These are phyloP conservation scores for Peniophora sp. DNA, from an alignment of 1,284 basidiomycete species.

Conservation along the genomic window DNA sequence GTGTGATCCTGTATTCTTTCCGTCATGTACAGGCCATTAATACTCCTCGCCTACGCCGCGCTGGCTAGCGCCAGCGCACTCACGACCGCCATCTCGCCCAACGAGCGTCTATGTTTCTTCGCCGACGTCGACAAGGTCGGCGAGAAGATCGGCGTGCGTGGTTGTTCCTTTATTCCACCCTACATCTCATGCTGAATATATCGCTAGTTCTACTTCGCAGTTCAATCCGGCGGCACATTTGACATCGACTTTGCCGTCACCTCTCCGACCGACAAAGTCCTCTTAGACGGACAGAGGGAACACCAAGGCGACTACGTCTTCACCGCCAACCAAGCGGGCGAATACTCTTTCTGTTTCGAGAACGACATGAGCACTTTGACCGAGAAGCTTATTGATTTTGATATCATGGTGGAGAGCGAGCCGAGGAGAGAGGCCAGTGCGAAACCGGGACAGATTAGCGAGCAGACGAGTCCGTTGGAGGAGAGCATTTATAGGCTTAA, in stretches of 20 bases:
- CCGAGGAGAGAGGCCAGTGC: slow-evolving; percentile 77
- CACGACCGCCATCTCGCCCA: slow-evolving; percentile 80
- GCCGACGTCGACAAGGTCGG: slow-evolving; percentile 93
- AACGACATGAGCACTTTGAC: slow-evolving; percentile 92
- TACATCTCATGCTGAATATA: background rate
- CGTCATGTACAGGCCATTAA: no score
- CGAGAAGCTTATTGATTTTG: slow-evolving; percentile 91
- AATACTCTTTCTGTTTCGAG: slow-evolving; percentile 98
- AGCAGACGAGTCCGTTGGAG: slow-evolving; percentile 87
- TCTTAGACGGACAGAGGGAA: slow-evolving; percentile 83
- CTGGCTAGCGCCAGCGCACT: slow-evolving; percentile 57
- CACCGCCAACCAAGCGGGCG: slow-evolving; percentile 89
- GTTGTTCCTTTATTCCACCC: background rate
- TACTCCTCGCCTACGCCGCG: background rate
- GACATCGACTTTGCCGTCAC: slow-evolving; percentile 94
- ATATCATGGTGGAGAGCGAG: slow-evolving; percentile 96
- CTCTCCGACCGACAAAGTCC: slow-evolving; percentile 80
- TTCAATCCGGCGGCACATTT: slow-evolving; percentile 93
- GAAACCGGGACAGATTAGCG: slow-evolving; percentile 77
- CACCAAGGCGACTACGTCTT: slow-evolving; percentile 96
- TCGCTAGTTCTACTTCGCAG: slow-evolving; percentile 50
- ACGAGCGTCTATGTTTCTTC: slow-evolving; percentile 90
- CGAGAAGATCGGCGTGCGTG: slow-evolving; percentile 81
- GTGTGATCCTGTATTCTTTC: no score
- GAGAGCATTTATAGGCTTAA: slow-evolving; percentile 90